A percentile compares a stretch with the other conserved stretches of the same genome.
These are phyloP conservation scores for Sugiyamaella xylanicola DNA, from an alignment of 1,139 yeast species.

Conservation along the genomic window DNA sequence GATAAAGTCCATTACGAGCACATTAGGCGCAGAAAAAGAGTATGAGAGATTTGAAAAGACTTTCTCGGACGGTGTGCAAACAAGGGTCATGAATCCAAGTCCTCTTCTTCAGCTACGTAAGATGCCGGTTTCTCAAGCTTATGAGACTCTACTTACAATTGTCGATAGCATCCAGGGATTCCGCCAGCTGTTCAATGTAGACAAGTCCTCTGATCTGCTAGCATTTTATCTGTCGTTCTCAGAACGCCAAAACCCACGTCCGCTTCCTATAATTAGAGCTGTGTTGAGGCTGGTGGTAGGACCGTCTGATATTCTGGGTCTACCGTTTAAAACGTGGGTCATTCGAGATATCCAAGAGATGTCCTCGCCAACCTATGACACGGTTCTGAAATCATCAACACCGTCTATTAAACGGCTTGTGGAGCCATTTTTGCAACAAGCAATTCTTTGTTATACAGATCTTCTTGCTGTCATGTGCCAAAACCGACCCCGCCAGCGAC, in stretches of 20 bases:
- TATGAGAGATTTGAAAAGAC: constrained; percentile 18
- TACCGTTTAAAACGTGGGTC: constrained; percentile 37
- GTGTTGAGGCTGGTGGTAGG: constrained; percentile 32
- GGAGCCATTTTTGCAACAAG: constrained; percentile 36
- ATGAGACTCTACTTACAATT: constrained; percentile 26
- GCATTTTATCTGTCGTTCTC: constrained; percentile 38
- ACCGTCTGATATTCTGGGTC: constrained; percentile 28
- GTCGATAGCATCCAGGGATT: constrained; percentile 31
- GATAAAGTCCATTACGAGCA: constrained; percentile 11
- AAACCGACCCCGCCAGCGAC: constrained; percentile 84
- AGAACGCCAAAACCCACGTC: constrained; percentile 28
- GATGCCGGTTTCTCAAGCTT: constrained; percentile 31
- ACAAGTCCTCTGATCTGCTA: constrained; percentile 37
- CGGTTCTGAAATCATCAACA: constrained; percentile 24
- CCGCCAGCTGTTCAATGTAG: constrained; percentile 24
- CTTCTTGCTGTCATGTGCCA: constrained; percentile 61
- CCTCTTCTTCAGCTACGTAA: constrained; percentile 37
- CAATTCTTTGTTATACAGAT: constrained; percentile 46
- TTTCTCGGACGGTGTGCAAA: constrained; percentile 36
- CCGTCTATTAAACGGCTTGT: constrained; percentile 23
- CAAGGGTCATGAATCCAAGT: constrained; percentile 36
- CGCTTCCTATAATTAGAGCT: constrained; percentile 39
- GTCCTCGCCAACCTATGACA: constrained; percentile 30
- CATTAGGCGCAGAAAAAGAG: background rate
- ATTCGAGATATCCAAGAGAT: constrained; percentile 39